Evolutionary conservation across 192 early-diverging fungal genomes (phyloP).

Genomic region (Backusella liffmaniae): DNA sequence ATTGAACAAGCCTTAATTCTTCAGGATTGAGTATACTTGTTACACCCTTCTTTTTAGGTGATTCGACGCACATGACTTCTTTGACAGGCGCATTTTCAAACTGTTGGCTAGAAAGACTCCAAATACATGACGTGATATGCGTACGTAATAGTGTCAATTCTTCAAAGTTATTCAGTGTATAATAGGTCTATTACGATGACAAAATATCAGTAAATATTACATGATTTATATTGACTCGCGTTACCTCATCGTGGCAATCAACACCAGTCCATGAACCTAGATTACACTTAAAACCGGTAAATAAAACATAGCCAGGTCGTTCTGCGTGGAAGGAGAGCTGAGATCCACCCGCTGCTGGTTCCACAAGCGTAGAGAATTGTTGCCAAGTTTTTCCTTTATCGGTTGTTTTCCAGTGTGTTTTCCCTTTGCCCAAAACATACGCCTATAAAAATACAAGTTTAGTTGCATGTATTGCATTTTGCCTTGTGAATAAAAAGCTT

Average conservation of each 20-base stretch:
- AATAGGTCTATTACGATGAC: conserved; percentile 42
- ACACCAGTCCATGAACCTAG: conserved; percentile 38
- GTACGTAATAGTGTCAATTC: conserved; percentile 51
- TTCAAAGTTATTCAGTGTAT: conserved; percentile 70
- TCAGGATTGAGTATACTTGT: conserved; percentile 31
- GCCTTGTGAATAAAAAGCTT: conserved; percentile 7
- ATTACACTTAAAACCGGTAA: conserved; percentile 55
- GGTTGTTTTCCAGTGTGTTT: conserved; percentile 56
- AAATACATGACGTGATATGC: conserved; percentile 68
- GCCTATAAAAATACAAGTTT: conserved; percentile 39
- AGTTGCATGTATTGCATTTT: conserved; percentile 44
- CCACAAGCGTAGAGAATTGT: conserved; percentile 43
- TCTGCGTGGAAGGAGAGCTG: conserved; percentile 70
- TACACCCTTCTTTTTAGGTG: conserved; percentile 20
- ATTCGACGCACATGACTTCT: conserved; percentile 72
- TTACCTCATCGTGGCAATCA: conserved; percentile 61
- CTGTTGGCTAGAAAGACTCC: conserved; percentile 61
- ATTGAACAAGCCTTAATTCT: conserved; percentile 58
- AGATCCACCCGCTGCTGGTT: conserved; percentile 31
- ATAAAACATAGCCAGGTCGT: conserved; percentile 63
- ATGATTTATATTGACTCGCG: conserved; percentile 7
- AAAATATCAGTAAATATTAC: background rate
- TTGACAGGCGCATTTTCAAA: conserved; percentile 65
- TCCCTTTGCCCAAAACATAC: conserved; percentile 50
- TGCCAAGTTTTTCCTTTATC: conserved; percentile 63